Evolutionary conservation across 495 filamentous ascomycete species (phyloP).

Genomic region (Rhypophila decipiens): DNA sequence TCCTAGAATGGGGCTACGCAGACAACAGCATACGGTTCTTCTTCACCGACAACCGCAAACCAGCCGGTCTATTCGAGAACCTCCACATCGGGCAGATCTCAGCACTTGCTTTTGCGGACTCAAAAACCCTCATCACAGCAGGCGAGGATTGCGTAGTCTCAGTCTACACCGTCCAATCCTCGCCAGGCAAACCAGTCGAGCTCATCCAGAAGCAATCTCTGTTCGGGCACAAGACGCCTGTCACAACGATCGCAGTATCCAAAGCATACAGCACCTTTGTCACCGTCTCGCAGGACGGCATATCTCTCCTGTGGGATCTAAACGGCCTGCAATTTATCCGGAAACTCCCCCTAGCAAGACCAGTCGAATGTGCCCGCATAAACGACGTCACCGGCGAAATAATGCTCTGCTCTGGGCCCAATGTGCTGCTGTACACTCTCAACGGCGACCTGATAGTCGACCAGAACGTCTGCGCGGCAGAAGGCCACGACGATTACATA

Average conservation of each 20-base stretch:
- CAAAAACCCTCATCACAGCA: conserved; percentile 80
- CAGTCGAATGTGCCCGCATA: conserved; percentile 67
- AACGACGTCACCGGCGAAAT: conserved; percentile 88
- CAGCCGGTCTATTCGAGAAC: conserved; percentile 83
- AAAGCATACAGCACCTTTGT: conserved; percentile 82
- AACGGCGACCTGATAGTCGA: conserved; percentile 80
- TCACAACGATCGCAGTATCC: conserved; percentile 74
- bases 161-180: conserved; percentile 61
- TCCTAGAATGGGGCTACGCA: conserved; percentile 92
- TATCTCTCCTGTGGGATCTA: conserved; percentile 86
- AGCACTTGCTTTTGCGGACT: conserved; percentile 76
- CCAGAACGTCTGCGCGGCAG: conserved; percentile 63
- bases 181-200: conserved; percentile 60
- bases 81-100: conserved; percentile 84
- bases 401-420: conserved; percentile 68
- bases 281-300: conserved; percentile 72
- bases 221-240: conserved; percentile 80
- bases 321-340: conserved; percentile 83
- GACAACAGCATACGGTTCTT: conserved; percentile 92
- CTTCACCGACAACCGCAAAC: conserved; percentile 64
- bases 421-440: conserved; percentile 74
- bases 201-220: conserved; percentile 72
- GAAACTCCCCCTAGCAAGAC: conserved; percentile 49
- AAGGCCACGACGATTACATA: conserved; percentile 57
- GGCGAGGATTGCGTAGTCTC: conserved; percentile 88